Evolutionary conservation across 768 basidiomycete species (phyloP), one percentile per base, ranked within the genome.

Genomic region (Russula brevipes): DNA sequence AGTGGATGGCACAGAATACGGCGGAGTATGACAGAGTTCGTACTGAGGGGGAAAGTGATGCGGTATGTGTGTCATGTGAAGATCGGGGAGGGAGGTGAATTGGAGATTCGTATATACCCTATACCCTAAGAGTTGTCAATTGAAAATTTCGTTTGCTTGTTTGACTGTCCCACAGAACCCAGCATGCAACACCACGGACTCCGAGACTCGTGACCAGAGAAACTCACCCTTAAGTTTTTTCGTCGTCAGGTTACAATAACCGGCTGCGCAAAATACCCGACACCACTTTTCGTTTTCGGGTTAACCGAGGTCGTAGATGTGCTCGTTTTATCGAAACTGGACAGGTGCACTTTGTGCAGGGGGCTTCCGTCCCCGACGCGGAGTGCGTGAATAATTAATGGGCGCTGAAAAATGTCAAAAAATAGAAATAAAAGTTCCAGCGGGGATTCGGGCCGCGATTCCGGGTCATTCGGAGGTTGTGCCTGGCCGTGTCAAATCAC

Each of bases 231-330:
- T 44, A 35, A 39, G 44, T 24, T 8, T 12, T 56, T 3, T 42
- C 46, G 11, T 31, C 14, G 12, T 59, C 61, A 8, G 67, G 67
- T 1, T 24, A 24, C 24, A 24, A 24, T 24, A 24, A 66, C 35
- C 5, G 61, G 66, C 39, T 56, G 55, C 14, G 35, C 54, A 33
- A 24, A 60, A 41, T n/a, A 64, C 31, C 44, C 51, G 53, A 36
- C 57, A 58, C 68, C 61, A 69, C 24, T 24, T 24, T 24, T 24
- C 24, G 50, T 70, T 70, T 52, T 64, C 61, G 12, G 60, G 61
- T 56, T 63, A 67, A 12, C 63, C 68, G 10, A 64, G 63, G 54
- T 70, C 69, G 36, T 70, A 70, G 36, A 69, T 16, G 16, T 54
- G 57, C 39, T 60, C 69, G 7, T 35, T 24, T 41, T 4, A 39